Evolutionary conservation across 441 rosid genomes (phyloP), one percentile per base, ranked within the genome.

Genomic region (Geranium incanum): DNA sequence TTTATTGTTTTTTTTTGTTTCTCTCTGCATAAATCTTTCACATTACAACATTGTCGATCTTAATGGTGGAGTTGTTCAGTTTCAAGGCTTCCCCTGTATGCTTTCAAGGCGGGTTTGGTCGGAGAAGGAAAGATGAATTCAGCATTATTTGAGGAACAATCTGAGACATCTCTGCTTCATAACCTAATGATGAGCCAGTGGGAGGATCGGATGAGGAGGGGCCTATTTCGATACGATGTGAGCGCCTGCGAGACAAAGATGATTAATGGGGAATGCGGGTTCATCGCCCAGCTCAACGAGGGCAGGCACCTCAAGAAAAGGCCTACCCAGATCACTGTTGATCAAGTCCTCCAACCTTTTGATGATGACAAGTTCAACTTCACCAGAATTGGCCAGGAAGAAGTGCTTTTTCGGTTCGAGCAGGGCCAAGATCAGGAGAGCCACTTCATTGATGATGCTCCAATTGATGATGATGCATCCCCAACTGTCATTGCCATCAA

Each of bases 231-330:
- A 64, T 94, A 94, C n/a, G 98, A 92, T 80, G 97, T 94, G 52
- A 90, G 95, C 16, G 87, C 97, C 72, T 90, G 97, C 15, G 89
- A 92, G 81, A 89, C 97, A 78, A 94, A 92, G 95, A 97, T 87
- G 18, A 62, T n/a, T 28, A 4, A n/a, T 6, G 98, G 98, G 57
- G 80, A 74, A 66, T 77, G 79, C 72, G 97, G 97, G 63, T 91
- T 94, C 78, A 76, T 94, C 33, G 97, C 97, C 66, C 97, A 94
- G 86, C 92, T 90, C 80, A 94, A 94, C 3, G 93, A 94, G 71
- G 97, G 97, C 65, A 92, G 98, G 41, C 97, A 89, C 81, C 83
- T 91, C 62, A 87, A 91, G 91, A 94, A 94, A 84, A 86, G 98
- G 83, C 98, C 96, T 28, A 94, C 97, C 57, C 95, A 94, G 74